Evolutionary conservation across 495 filamentous ascomycete genomes (phyloP).

Genomic region (Bombardia bombarda): DNA sequence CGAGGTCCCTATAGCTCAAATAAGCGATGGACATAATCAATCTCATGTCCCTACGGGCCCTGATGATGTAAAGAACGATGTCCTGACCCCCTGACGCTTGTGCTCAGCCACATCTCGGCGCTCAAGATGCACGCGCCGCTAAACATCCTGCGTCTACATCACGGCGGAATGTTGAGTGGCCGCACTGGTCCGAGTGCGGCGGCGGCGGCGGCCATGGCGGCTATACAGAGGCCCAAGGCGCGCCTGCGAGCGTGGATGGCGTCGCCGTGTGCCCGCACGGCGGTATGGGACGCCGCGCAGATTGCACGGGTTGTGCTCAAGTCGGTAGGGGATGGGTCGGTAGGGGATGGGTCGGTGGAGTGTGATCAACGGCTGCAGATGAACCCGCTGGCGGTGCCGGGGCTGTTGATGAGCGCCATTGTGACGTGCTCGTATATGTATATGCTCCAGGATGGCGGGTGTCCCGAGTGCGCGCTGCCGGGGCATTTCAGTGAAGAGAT

Average conservation of each 20-base stretch:
- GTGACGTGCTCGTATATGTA: constrained; percentile 22
- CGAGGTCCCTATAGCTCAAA: no score
- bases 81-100: constrained; percentile 17
- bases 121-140: constrained; percentile 23
- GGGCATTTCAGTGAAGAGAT: not conserved
- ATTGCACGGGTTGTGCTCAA: constrained; percentile 14
- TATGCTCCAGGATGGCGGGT: constrained; percentile 12
- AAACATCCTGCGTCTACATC: constrained; percentile 14
- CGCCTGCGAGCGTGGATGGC: constrained; percentile 19
- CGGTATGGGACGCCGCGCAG: constrained; percentile 20
- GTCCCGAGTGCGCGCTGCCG: constrained; percentile 12
- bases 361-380: constrained; percentile 7
- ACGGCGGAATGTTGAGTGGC: constrained; percentile 11
- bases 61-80: constrained; percentile 1
- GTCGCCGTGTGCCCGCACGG: constrained; percentile 12
- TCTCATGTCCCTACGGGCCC: no score
- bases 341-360: not conserved
- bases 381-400: constrained; percentile 21
- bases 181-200: constrained; percentile 1
- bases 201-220: constrained; percentile 11
- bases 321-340: constrained; percentile 1
- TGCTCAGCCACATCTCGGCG: constrained; percentile 19
- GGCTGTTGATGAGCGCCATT: constrained; percentile 25
- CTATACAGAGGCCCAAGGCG: constrained; percentile 14
- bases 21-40: no score